Evolutionary conservation across 1,284 basidiomycete genomes (phyloP).

Genomic region (Rhodotorula sp.): DNA sequence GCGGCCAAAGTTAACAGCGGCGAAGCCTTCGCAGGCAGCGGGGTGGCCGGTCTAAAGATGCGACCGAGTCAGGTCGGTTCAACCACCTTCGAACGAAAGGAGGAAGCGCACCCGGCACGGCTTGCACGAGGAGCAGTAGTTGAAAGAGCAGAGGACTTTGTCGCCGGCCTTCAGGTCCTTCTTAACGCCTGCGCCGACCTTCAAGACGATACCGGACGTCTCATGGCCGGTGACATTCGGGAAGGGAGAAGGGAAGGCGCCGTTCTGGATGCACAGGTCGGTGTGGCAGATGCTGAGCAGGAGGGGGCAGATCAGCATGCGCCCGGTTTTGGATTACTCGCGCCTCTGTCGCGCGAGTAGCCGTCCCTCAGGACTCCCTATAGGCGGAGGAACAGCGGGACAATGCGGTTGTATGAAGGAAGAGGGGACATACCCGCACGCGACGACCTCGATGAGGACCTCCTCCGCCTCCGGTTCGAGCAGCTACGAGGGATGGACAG

Average conservation of each 20-base stretch:
- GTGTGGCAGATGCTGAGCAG: slow-evolving; percentile 18
- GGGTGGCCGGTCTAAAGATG: slow-evolving; percentile 7
- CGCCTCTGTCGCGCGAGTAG: no score
- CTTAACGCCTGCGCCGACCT: slow-evolving; percentile 26
- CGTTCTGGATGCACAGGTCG: slow-evolving; percentile 24
- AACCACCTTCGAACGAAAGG: neutral
- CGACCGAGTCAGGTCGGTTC: no score
- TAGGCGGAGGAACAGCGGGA: neutral
- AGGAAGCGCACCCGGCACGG: slow-evolving; percentile 19
- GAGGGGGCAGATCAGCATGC: neutral
- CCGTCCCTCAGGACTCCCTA: no score
- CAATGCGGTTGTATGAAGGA: neutral
- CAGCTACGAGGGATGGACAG: neutral
- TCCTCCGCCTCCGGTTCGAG: slow-evolving; percentile 17
- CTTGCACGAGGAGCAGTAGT: slow-evolving; percentile 24
- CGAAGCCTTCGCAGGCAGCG: slow-evolving; percentile 21
- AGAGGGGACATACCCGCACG: slow-evolving; percentile 2
- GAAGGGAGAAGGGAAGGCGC: slow-evolving; percentile 13
- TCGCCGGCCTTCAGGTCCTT: slow-evolving; percentile 18
- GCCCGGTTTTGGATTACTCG: no score
- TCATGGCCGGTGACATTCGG: slow-evolving; percentile 26
- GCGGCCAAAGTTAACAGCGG: slow-evolving; percentile 20
- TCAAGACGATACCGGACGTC: slow-evolving; percentile 25
- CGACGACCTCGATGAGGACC: slow-evolving; percentile 28
- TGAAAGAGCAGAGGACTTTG: slow-evolving; percentile 21